These are phyloP conservation scores for Fusarium siculi DNA, from an alignment of 2,329 filamentous ascomycete species.

Conservation along the genomic window DNA sequence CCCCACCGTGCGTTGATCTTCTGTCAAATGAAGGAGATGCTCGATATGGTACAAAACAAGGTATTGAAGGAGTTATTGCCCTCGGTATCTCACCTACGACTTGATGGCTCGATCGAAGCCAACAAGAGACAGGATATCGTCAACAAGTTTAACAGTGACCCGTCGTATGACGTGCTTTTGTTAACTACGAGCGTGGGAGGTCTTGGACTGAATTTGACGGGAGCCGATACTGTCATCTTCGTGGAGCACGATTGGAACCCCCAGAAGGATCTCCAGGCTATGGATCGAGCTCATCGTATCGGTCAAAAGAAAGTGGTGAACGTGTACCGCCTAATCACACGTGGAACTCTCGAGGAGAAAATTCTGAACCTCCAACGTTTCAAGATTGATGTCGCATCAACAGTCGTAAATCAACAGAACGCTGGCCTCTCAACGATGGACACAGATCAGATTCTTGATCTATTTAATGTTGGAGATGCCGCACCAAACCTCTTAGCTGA, in stretches of 20 bases:
- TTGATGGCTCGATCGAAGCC: conserved; percentile 93
- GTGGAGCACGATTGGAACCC: conserved; percentile 99
- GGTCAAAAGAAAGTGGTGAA: conserved; percentile 99
- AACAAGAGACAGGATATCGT: conserved; percentile 96
- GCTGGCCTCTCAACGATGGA: conserved; percentile 95
- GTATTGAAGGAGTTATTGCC: conserved; percentile 93
- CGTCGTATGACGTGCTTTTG: conserved; percentile 92
- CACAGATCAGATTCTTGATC: conserved; percentile 95
- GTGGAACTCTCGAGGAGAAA: conserved; percentile 97
- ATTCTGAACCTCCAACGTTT: conserved; percentile 97
- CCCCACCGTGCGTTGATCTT: conserved; percentile 96
- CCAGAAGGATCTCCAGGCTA: conserved; percentile 97
- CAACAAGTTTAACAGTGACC: conserved; percentile 98
- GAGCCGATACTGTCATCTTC: conserved; percentile 98
- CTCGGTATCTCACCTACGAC: conserved; percentile 89
- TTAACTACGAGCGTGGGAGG: conserved; percentile 96
- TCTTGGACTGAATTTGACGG: conserved; percentile 92
- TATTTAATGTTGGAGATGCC: conserved; percentile 90
- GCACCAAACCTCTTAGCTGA: conserved; percentile 73
- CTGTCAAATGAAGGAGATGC: conserved; percentile 99
- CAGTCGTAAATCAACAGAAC: conserved; percentile 99
- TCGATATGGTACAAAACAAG: conserved; percentile 97
- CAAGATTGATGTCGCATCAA: conserved; percentile 98
- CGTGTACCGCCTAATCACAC: conserved; percentile 95
- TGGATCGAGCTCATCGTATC: conserved; percentile 98